These are phyloP conservation scores for Massariosphaeria phaeospora DNA, from an alignment of 495 filamentous ascomycete species.

Conservation along the genomic window DNA sequence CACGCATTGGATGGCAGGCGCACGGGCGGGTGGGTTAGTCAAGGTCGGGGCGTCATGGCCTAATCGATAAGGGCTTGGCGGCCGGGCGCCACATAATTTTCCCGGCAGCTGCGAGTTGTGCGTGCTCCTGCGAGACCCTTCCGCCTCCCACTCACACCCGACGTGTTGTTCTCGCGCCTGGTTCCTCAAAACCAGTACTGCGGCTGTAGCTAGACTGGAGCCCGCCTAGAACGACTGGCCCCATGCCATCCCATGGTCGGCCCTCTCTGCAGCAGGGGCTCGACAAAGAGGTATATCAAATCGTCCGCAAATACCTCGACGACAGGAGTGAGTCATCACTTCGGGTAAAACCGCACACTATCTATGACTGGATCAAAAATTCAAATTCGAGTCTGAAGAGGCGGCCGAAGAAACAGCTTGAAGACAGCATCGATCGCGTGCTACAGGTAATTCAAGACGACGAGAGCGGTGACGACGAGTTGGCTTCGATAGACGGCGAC, in stretches of 20 bases:
- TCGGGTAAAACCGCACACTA: conserved; percentile 54
- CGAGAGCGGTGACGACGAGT: conserved; percentile 48
- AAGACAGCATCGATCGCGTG: conserved; percentile 82
- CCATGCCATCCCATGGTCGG: conserved; percentile 18
- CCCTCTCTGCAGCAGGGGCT: conserved; percentile 34
- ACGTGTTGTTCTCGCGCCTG: too few relatives aligned
- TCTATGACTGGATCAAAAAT: conserved; percentile 72
- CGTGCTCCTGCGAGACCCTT: too few relatives aligned
- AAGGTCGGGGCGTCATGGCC: too few relatives aligned
- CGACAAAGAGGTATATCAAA: conserved; percentile 56
- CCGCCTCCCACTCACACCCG: too few relatives aligned
- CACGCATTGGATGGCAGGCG: too few relatives aligned
- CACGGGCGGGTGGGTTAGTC: too few relatives aligned
- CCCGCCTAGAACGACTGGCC: too few relatives aligned
- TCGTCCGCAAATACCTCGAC: conserved; percentile 67
- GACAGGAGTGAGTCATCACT: conserved; percentile 46
- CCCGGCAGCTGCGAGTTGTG: too few relatives aligned
- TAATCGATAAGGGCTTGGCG: conserved; percentile 26
- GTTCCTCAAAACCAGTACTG: too few relatives aligned
- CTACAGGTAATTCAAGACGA: conserved; percentile 70
- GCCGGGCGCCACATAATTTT: too few relatives aligned
- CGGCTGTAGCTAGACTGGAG: too few relatives aligned
- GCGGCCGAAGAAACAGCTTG: conserved; percentile 70
- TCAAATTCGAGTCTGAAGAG: conserved; percentile 82
- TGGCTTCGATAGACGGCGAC: conserved; percentile 59